Base-by-base conservation (phyloP, 345 rosid genomes). In the Hibiscus mutabilis region DNA sequence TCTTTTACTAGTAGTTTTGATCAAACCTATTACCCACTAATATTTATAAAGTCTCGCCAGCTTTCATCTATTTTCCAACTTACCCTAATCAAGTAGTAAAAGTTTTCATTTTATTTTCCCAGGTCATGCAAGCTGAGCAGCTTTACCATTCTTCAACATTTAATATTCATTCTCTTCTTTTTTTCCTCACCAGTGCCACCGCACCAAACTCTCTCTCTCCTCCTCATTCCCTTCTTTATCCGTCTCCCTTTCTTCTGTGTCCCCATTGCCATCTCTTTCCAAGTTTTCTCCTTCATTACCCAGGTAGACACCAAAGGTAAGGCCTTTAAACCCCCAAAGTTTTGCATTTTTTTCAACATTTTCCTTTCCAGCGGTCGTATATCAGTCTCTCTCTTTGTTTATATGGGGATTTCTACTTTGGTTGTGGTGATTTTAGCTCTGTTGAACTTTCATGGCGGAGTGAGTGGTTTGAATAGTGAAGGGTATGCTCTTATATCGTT, bases 401-500 rank as follows among this genome's bases (percentile, higher is more conserved):
- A 1, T 49, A 63, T 42, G 52, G 68, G 62, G 47, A 71, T 87
- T 89, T 24, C 74, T 66, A 46, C 82, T 19, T 47, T 84, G 46
- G 21, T 83, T 59, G 46, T 74, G 53, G 59, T 79, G 57, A 10
- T 75, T 69, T 52, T 79, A 56, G 66, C 83, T 73, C 66, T 89
- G 73, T 80, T 75, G 79, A 76, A 70, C 82, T 63, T 33, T 68
- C 25, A 63, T 72, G 76, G 40, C 9, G 47, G 24, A 5, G 82
- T 33, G 3, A 80, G 2, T 56, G 74, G 74, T 71, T 40, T 89
- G 84, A 87, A 87, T 65, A 79, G 65, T 37, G 98, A 95, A 73
- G 97, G 98, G 16, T 79, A 71, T 71, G 97, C 94, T 6, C 89
- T 95, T 76, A 72, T 92, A 55, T 85, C 91, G 8, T 82, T 92